Evolutionary conservation across 192 early-diverging fungal species (phyloP), one percentile per base, ranked within the genome.

Genomic region (Pilaira anomala): DNA sequence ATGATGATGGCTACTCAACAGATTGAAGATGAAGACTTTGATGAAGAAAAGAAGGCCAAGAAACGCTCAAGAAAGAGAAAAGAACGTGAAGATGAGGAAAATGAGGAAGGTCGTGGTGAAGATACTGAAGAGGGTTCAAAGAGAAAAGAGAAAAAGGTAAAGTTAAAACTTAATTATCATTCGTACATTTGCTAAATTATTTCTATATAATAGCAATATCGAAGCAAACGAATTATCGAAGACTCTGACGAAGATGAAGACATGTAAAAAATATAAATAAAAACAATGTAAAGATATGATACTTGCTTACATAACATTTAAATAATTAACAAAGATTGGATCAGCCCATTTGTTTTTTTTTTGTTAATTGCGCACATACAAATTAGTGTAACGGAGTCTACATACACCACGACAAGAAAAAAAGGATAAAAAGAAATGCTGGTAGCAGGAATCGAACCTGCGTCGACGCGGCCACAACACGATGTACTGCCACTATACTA

Each of bases 1-100:
- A 50, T 77, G 18, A 50, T 75, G 26, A 71, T 86, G 70, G 78
- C 81, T 16, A 63, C 39, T 16, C 58, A 65, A 3, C 71, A 74
- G 39, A 29, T 62, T 11, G 50, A 59, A 33, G 30, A 54, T 8
- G 60, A 67, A 29, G 73, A 72, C 40, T 64, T 59, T 11, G 76
- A 78, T 8, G 51, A 62, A 39, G 60, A 62, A 48, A 59, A 63
- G 33, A 63, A 66, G 24, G 22, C 49, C 40, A 66, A 63, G 60
- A 62, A 60, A 26, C 50, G 65, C 24, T 60, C 21, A 7, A 58
- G 53, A 52, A 40, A 63, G 22, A 36, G 54, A 52, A 48, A 64
- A 25, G 57, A 53, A 1, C 21, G 30, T 22, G 41, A 59, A 18
- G 42, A 67, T 12, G 64, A 66, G 2, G 56, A 49, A 19, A 30